Percentiles rank a stretch among this genome's conserved stretches.
phyloP scores from a whole-genome alignment of 306 rosid species.

The Macrotyloma uniflorum region DNA sequence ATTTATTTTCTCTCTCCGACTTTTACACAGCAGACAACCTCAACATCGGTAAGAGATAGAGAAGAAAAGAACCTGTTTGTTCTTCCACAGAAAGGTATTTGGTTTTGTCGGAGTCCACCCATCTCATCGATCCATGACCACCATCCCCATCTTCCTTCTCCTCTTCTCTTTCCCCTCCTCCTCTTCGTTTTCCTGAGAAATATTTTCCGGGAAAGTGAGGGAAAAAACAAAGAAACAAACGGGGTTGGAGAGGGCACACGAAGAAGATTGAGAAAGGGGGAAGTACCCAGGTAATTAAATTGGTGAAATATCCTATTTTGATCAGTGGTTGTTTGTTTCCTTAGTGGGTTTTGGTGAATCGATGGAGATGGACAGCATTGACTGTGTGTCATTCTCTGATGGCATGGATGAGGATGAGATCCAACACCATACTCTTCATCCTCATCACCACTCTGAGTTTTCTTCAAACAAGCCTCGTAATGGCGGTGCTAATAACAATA shows the following conservation, averaged over 20 bases:
- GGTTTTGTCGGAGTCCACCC: slow-evolving; percentile 48
- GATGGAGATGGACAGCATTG: slow-evolving; percentile 88
- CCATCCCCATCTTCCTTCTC: slow-evolving; percentile 38
- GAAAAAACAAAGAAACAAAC: not conserved
- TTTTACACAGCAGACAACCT: not conserved
- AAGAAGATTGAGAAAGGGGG: slow-evolving; percentile 21
- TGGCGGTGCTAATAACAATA: slow-evolving; percentile 48
- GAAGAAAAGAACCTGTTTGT: slow-evolving; percentile 64
- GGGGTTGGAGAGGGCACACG: not conserved
- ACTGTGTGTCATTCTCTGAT: slow-evolving; percentile 81
- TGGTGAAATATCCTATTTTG: slow-evolving; percentile 38
- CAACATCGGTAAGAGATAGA: slow-evolving; percentile 23
- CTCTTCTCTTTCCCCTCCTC: slow-evolving; percentile 16
- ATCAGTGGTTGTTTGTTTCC: slow-evolving; percentile 40
- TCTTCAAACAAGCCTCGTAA: slow-evolving; percentile 69
- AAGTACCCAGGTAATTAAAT: slow-evolving; percentile 42
- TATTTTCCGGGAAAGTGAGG: not conserved
- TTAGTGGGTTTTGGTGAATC: slow-evolving; percentile 25
- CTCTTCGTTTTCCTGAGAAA: slow-evolving; percentile 10
- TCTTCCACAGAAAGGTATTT: slow-evolving; percentile 45
- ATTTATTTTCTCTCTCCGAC: slow-evolving; percentile 30
- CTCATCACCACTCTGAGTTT: slow-evolving; percentile 71
- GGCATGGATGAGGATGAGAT: slow-evolving; percentile 92
- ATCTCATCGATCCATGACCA: slow-evolving; percentile 30
- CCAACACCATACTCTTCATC: slow-evolving; percentile 54